Conservation (phyloP, 352 stramenopile species). For the Globisporangium carolinianum region DNA sequence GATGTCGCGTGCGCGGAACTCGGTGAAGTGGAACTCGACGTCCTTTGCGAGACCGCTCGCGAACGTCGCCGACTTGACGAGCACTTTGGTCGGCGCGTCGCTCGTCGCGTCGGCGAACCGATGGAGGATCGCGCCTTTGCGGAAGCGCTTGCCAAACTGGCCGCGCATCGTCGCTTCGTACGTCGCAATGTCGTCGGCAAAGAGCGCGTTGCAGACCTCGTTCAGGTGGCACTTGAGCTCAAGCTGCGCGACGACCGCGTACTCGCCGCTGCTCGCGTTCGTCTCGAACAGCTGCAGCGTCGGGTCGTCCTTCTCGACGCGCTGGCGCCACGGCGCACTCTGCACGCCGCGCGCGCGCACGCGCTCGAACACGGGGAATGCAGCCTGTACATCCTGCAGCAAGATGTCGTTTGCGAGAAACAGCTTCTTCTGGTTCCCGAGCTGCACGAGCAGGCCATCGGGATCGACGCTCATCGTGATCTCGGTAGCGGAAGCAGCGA, state of each 20-base stretch:
- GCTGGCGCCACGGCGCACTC: conserved; percentile 14
- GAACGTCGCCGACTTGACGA: conserved; percentile 28
- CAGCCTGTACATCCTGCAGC: conserved; percentile 16
- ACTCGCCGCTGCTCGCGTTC: conserved; percentile 1
- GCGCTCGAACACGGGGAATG: conserved; percentile 11
- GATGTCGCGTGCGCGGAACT: conserved; percentile 9
- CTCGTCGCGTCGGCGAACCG: conserved; percentile 22
- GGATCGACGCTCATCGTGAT: conserved; percentile 5
- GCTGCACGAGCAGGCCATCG: conserved; percentile 27
- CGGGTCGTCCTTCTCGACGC: conserved; percentile 15
- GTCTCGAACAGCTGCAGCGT: conserved; percentile 20
- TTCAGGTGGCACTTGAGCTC: conserved; percentile 56
- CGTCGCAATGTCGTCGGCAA: conserved; percentile 29
- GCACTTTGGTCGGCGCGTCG: conserved; percentile 15
- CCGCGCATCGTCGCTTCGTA: conserved; percentile 42
- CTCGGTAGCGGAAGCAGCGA: background rate
- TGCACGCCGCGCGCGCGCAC: conserved; percentile 14
- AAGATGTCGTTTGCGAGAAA: conserved; percentile 27
- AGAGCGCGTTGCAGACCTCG: conserved; percentile 49
- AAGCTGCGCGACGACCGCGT: conserved; percentile 38
- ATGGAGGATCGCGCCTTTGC: conserved; percentile 31
- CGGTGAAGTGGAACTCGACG: conserved; percentile 10
- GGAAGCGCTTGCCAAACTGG: conserved; percentile 45
- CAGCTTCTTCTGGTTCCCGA: conserved; percentile 30
- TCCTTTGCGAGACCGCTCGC: conserved; percentile 24